These are phyloP conservation scores for Fusarium mangiferae DNA, from an alignment of 2,329 filamentous ascomycete species.

Conservation along the genomic window DNA sequence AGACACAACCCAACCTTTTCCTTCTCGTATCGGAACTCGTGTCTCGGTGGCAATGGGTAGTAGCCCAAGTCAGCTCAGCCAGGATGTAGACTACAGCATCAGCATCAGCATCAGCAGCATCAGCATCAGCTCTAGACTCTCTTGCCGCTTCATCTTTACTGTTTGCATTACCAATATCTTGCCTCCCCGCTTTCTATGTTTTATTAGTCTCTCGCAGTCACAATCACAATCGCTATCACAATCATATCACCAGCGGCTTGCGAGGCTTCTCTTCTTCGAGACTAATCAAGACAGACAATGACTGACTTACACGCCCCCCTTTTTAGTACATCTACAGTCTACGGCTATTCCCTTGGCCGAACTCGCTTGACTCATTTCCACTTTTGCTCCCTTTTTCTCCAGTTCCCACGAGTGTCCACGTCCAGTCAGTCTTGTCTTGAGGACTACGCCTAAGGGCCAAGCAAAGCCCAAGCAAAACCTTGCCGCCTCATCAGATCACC, in stretches of 20 bases:
- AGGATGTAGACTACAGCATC: neutral
- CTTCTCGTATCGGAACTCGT: neutral
- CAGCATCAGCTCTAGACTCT: neutral
- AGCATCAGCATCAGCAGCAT: neutral
- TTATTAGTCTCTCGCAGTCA: neutral
- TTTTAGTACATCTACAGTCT: neutral
- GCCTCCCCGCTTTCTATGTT: neutral
- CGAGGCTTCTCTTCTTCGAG: neutral
- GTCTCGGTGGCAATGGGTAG: neutral
- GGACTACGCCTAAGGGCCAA: slow-evolving; percentile 4
- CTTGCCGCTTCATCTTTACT: neutral
- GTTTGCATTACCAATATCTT: neutral
- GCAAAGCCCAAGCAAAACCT: slow-evolving; percentile 32
- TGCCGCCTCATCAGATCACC: slow-evolving; percentile 24
- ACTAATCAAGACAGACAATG: neutral
- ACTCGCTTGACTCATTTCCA: slow-evolving; percentile 25
- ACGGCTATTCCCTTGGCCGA: slow-evolving; percentile 6
- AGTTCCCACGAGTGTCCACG: neutral
- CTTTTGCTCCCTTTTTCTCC: neutral
- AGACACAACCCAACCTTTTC: neutral
- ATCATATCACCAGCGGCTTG: neutral
- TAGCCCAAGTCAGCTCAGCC: neutral
- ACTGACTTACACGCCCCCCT: slow-evolving; percentile 10
- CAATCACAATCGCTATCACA: neutral
- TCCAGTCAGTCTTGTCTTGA: neutral